Percentiles rank a stretch among this genome's conserved stretches.
Evolutionary conservation across 2,329 filamentous ascomycete genomes (phyloP).

Genomic region (Endocalyx cinctus): DNA sequence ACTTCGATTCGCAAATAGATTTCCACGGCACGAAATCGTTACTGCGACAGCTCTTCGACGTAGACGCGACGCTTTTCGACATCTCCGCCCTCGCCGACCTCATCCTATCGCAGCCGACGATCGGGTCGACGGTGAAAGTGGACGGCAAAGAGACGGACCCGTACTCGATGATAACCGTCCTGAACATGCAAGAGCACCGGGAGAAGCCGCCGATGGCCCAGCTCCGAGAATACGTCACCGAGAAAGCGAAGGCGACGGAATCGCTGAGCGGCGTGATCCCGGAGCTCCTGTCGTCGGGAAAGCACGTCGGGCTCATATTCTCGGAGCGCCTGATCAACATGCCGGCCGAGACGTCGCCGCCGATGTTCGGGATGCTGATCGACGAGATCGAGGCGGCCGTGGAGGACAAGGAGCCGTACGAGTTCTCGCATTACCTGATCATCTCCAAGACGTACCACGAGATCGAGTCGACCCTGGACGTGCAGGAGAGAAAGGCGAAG

Average conservation of each 20-base stretch:
- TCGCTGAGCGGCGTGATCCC: conserved; percentile 52
- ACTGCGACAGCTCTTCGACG: conserved; percentile 85
- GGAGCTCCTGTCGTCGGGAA: conserved; percentile 50
- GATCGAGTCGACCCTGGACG: conserved; percentile 74
- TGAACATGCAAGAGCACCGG: conserved; percentile 78
- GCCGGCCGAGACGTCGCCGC: conserved; percentile 86
- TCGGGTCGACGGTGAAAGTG: conserved; percentile 96
- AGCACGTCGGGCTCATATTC: conserved; percentile 78
- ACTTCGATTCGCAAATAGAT: conserved; percentile 82
- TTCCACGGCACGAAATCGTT: conserved; percentile 93
- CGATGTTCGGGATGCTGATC: conserved; percentile 89
- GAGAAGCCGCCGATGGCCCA: conserved; percentile 68
- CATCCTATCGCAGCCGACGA: conserved; percentile 77
- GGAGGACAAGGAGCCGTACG: conserved; percentile 86
- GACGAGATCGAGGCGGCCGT: conserved; percentile 88
- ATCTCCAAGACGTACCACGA: conserved; percentile 91
- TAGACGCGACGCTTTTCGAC: conserved; percentile 80
- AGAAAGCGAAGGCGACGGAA: conserved; percentile 48
- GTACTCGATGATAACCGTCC: conserved; percentile 83
- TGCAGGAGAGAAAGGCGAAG: conserved; percentile 62
- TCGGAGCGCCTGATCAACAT: conserved; percentile 95
- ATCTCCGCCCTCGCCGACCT: conserved; percentile 82
- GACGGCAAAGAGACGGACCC: conserved; percentile 90
- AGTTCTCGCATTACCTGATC: conserved; percentile 89
- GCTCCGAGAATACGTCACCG: conserved; percentile 66